A percentile compares a stretch with the other conserved stretches of the same genome.
These are phyloP conservation scores for maize (Zea mays) DNA, from an alignment of 176 grass and related monocot species.

Conservation along the genomic window DNA sequence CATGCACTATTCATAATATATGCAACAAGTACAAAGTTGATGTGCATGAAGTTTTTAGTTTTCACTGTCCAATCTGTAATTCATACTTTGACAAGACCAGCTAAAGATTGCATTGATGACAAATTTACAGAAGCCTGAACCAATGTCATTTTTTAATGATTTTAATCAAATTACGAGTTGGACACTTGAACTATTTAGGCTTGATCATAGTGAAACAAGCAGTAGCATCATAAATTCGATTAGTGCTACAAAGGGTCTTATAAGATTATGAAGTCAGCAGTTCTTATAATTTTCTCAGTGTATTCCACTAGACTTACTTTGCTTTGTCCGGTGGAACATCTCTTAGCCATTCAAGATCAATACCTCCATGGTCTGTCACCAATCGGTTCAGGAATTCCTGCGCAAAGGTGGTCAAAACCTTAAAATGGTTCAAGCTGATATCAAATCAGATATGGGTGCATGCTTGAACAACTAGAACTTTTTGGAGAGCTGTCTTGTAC, in stretches of 20 bases:
- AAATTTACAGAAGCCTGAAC: background rate
- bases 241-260: background rate
- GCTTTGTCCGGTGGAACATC: slow-evolving; percentile 71
- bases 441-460: background rate
- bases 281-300: slow-evolving; percentile 24
- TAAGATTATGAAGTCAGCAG: background rate
- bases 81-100: background rate
- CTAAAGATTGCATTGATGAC: background rate
- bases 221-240: slow-evolving; percentile 4
- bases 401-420: slow-evolving; percentile 26
- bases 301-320: slow-evolving; percentile 59
- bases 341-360: slow-evolving; percentile 88
- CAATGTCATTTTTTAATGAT: slow-evolving; percentile 11
- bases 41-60: background rate
- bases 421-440: background rate
- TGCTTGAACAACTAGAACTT: slow-evolving; percentile 17
- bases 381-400: slow-evolving; percentile 74
- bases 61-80: background rate
- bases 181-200: background rate
- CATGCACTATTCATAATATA: too few species aligned
- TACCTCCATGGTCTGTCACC: slow-evolving; percentile 67
- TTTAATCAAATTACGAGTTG: slow-evolving; percentile 9
- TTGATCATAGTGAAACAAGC: slow-evolving; percentile 11
- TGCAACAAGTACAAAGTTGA: background rate
- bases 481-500: slow-evolving; percentile 14